Base-by-base conservation (phyloP, 495 filamentous ascomycete species). In the Aspergillus sclerotiicarbonarius region DNA sequence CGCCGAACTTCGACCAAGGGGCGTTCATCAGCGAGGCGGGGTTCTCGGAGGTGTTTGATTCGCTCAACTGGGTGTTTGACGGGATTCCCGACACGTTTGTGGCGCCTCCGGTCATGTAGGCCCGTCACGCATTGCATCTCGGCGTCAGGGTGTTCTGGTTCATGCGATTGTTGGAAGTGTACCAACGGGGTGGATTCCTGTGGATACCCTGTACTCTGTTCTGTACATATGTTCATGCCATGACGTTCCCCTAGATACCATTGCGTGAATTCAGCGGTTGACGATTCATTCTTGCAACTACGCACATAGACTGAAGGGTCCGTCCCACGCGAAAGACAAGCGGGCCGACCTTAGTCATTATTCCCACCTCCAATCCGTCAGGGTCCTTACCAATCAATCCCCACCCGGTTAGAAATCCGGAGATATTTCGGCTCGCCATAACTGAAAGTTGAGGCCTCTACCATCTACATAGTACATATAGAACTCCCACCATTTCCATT, bases 21-120 rank as follows among this genome's bases (percentile, higher is more conserved):
- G 71, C 67, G 0, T 77, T 79, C 41, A 73, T 79, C 58, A 73
- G 67, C 48, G 76, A 79, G 57, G 69, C 72, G 29, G 75, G 76
- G 0, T 79, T 79, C 46, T 79, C 76, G 0, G 76, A 79, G 51
- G 74, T 79, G 0, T 79, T 79, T 48, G 76, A 79, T 56, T 77
- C 75, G 1, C 63, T 79, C 12, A 79, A 79, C 46, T 79, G 76
- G 76, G 76, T 79, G 9, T 79, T 79, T 64, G 76, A 79, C 9
- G 76, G 76, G 6, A 70, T 78, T 41, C 76, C 76, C 0, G 75
- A 79, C 46, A 71, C 69, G 6, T 76, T 77, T 57, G 70, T 71
- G 39, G 72, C 71, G 15, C 72, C 75, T n/a, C 70, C 73, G 16
- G 62, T 75, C 31, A 60, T 77, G 45, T 79, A 69, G 39, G 35